Percentiles rank a stretch among this genome's conserved stretches.
Evolutionary conservation across 2,329 filamentous ascomycete species (phyloP).

Genomic region (Thermoascus crustaceus): DNA sequence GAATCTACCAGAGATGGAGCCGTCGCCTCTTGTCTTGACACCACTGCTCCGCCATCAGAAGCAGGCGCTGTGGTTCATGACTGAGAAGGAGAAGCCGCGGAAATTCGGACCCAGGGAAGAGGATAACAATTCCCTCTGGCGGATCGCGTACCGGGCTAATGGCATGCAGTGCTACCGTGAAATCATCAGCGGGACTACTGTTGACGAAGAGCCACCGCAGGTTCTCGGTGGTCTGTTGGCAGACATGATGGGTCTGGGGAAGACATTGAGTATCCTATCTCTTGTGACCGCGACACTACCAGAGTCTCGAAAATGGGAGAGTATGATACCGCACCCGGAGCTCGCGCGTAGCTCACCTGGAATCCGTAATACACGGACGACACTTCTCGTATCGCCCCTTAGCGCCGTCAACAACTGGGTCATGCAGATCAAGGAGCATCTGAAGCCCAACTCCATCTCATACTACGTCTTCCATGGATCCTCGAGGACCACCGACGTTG

Average conservation of each 20-base stretch:
- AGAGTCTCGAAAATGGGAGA: conserved; percentile 56
- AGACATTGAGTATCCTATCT: conserved; percentile 77
- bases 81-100: conserved; percentile 61
- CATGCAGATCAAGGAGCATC: conserved; percentile 77
- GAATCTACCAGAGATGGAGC: conserved; percentile 65
- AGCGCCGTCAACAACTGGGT: conserved; percentile 94
- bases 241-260: conserved; percentile 85
- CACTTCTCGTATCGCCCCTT: conserved; percentile 78
- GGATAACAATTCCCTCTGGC: conserved; percentile 69
- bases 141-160: conserved; percentile 48
- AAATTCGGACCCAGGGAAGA: conserved; percentile 52
- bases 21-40: conserved; percentile 54
- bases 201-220: conserved; percentile 54
- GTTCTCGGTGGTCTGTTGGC: conserved; percentile 67
- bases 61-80: conserved; percentile 83
- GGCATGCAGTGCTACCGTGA: conserved; percentile 64
- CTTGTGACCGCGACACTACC: conserved; percentile 60
- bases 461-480: conserved; percentile 84
- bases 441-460: conserved; percentile 55
- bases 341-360: conserved; percentile 24
- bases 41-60: conserved; percentile 77
- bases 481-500: conserved; percentile 60
- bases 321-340: conserved; percentile 40
- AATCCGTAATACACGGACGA: conserved; percentile 63
- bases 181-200: conserved; percentile 68